Base-by-base conservation (phyloP, 2,329 filamentous ascomycete species). In the Neopestalotiopsis sp. region DNA sequence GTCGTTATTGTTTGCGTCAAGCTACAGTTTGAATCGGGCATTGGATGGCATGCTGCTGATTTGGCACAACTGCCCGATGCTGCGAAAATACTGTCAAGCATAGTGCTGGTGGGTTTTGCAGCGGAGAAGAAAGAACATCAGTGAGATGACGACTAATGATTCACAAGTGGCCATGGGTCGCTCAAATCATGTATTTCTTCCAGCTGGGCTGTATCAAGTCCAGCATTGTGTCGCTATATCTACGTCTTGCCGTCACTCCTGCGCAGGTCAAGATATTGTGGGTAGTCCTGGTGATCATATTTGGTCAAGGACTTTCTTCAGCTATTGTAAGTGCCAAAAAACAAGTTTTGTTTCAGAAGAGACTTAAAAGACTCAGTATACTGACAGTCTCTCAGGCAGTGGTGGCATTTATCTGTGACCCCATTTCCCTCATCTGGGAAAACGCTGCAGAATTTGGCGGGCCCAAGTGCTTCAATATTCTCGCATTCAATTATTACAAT, bases 401-500 rank as follows among this genome's bases (percentile, higher is more conserved):
- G 3, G 57, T 20, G 9, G 57, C 13, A 13, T 59, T 59, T 20
- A 59, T 59, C 9, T 59, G 57, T 3, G 17, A 20, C 20, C 57
- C 57, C 30, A 13, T 59, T 13, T 59, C 57, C 24, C 9, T 59
- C n/a, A 5, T 59, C 5, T 59, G 57, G 57, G 57, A 59, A 4
- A 59, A 34, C 14, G 9, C 57, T 13, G 24, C 10, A 13, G 24
- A 59, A 14, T 59, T 59, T 30, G 57, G 57, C 5, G 57, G 57
- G 2, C 57, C 57, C 9, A 28, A 59, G 14, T 59, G 57, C 57
- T 30, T 59, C 10, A 30, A 59, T 17, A 59, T 59, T 10, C 57
- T 59, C 14, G 57, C 57, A 28, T 59, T 59, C 20, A 59, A 59
- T 7, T 59, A 59, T 17, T 59, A 59, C 57, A 59, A 59, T 20